Conservation (phyloP, 306 rosid genomes). For the Pterocarpus macrocarpus region DNA sequence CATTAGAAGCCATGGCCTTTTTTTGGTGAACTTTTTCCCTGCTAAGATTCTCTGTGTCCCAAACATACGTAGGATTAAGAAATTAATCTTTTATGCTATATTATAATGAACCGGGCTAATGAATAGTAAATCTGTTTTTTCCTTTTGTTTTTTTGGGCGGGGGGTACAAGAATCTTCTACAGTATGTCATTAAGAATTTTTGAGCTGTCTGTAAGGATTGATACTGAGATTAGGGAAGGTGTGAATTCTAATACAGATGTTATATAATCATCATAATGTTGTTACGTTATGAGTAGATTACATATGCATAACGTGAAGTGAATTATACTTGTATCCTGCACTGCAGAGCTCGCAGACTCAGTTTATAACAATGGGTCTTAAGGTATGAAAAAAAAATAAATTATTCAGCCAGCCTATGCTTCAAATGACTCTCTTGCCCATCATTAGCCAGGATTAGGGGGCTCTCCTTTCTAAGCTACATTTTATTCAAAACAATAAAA, state of each 20-base stretch:
- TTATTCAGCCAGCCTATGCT: slow-evolving; percentile 29
- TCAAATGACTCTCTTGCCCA: slow-evolving; percentile 28
- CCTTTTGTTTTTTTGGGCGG: background rate
- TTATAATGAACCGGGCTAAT: slow-evolving; percentile 14
- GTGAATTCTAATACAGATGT: slow-evolving; percentile 46
- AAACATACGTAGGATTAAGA: slow-evolving; percentile 36
- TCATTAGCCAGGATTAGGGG: slow-evolving; percentile 21
- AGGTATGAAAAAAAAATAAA: slow-evolving; percentile 19
- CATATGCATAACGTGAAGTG: slow-evolving; percentile 69
- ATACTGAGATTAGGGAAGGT: slow-evolving; percentile 47
- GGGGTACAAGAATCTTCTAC: slow-evolving; percentile 57
- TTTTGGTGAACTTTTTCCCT: slow-evolving; percentile 36
- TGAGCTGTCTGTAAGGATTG: slow-evolving; percentile 56
- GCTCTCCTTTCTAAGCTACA: background rate
- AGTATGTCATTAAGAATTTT: slow-evolving; percentile 51
- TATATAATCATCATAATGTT: slow-evolving; percentile 64
- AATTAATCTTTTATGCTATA: slow-evolving; percentile 3
- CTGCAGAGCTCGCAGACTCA: slow-evolving; percentile 39
- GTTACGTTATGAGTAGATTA: slow-evolving; percentile 64
- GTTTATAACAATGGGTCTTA: slow-evolving; percentile 8
- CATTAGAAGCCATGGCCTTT: slow-evolving; percentile 35
- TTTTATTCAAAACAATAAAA: background rate
- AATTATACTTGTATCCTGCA: slow-evolving; percentile 58
- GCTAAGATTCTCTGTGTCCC: slow-evolving; percentile 45
- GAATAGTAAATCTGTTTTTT: slow-evolving; percentile 21